Evolutionary conservation across 306 rosid genomes (phyloP).

Genomic region (Gillenia trifoliata): DNA sequence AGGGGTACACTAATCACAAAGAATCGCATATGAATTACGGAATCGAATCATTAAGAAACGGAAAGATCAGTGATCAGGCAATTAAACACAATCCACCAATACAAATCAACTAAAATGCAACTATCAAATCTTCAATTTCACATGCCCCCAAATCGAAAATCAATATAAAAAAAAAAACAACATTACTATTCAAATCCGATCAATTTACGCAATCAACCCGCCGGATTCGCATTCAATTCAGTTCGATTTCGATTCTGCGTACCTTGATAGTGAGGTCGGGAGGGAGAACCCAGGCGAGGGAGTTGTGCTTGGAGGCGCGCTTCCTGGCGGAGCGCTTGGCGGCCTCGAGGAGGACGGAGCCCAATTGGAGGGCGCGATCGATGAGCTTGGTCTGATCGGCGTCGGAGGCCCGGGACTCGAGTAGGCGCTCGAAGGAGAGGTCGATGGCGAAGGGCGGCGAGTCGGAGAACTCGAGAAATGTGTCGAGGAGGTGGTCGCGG

Average conservation of each 20-base stretch:
- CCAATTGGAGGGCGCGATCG: slow-evolving; percentile 77
- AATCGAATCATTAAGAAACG: not conserved
- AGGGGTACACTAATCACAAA: not conserved
- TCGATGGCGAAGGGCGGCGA: slow-evolving; percentile 51
- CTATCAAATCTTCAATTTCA: not conserved
- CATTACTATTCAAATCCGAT: not conserved
- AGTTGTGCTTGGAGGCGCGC: slow-evolving; percentile 81
- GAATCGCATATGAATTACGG: not conserved
- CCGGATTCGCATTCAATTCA: not conserved
- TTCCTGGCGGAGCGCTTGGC: slow-evolving; percentile 71
- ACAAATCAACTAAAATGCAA: not conserved
- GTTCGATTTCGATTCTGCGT: not conserved
- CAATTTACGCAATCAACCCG: not conserved
- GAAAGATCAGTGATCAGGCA: not conserved
- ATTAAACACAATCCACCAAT: not conserved
- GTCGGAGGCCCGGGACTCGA: slow-evolving; percentile 52
- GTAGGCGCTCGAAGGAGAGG: slow-evolving; percentile 71
- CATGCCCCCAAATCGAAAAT: not conserved
- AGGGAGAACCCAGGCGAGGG: slow-evolving; percentile 76
- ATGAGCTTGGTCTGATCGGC: slow-evolving; percentile 65
- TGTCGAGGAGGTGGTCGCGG: slow-evolving; percentile 33
- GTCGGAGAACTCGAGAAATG: slow-evolving; percentile 59
- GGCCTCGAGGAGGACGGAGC: slow-evolving; percentile 70
- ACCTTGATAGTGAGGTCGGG: slow-evolving; percentile 95
- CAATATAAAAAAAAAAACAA: not conserved